Evolutionary conservation across 1,284 basidiomycete genomes (phyloP).

Genomic region (Irpex rosettiformis): DNA sequence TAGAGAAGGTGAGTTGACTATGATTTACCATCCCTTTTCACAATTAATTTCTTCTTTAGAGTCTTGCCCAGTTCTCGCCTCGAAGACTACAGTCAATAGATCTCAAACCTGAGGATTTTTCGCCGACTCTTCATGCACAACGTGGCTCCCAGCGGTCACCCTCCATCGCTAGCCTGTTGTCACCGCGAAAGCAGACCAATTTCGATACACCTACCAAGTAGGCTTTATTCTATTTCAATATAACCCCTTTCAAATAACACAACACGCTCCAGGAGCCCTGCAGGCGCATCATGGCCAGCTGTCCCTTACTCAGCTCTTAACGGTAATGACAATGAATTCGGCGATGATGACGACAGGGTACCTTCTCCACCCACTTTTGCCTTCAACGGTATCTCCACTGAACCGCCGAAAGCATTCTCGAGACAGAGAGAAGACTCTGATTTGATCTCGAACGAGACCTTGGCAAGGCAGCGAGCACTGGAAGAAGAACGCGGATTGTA

Average conservation of each 20-base stretch:
- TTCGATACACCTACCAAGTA: slow-evolving; percentile 13
- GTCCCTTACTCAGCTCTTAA: slow-evolving; percentile 33
- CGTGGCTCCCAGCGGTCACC: slow-evolving; percentile 7
- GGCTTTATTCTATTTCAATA: slow-evolving; percentile 3
- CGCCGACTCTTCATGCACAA: slow-evolving; percentile 5
- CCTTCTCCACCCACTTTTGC: slow-evolving; percentile 59
- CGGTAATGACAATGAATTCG: slow-evolving; percentile 15
- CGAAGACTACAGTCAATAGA: slow-evolving; percentile 44
- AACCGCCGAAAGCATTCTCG: slow-evolving; percentile 45
- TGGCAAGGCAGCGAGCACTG: slow-evolving; percentile 48
- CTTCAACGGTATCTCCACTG: slow-evolving; percentile 63
- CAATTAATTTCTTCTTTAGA: slow-evolving; percentile 34
- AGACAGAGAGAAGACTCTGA: slow-evolving; percentile 21
- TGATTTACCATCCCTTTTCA: neutral
- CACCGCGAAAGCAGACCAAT: slow-evolving; percentile 2
- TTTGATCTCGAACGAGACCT: slow-evolving; percentile 41
- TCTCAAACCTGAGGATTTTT: slow-evolving; percentile 11
- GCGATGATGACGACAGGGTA: slow-evolving; percentile 19
- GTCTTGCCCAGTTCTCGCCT: slow-evolving; percentile 68
- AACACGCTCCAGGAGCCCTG: slow-evolving; percentile 15
- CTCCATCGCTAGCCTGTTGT: slow-evolving; percentile 4
- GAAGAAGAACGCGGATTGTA: slow-evolving; percentile 45
- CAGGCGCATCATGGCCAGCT: slow-evolving; percentile 33
- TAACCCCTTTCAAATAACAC: neutral
- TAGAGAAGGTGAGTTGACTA: slow-evolving; percentile 54